Conservation (phyloP, 345 rosid genomes). For the Dimocarpus longan region DNA sequence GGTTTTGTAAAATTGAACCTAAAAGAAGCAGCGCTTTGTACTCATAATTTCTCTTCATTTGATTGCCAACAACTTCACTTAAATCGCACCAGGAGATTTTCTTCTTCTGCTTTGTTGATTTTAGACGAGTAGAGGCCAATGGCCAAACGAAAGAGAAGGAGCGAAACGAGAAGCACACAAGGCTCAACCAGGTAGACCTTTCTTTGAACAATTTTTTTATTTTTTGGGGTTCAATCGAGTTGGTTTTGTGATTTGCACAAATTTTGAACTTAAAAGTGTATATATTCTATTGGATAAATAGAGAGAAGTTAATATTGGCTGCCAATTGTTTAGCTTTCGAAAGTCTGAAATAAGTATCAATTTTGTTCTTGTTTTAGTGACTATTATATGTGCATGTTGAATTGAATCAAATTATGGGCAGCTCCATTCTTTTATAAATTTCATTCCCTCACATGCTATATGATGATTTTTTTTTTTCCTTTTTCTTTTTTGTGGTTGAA, state of each 20-base stretch:
- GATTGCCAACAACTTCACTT: background rate
- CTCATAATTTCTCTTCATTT: background rate
- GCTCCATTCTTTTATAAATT: background rate
- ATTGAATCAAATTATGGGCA: background rate
- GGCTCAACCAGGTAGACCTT: background rate
- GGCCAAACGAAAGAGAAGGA: constrained; percentile 10
- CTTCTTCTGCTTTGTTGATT: background rate
- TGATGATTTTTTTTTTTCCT: background rate
- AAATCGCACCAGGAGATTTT: background rate
- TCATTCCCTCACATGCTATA: background rate
- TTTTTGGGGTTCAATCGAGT: background rate
- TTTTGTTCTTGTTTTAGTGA: background rate
- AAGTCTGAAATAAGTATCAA: background rate
- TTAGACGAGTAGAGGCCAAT: background rate
- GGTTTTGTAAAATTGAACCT: background rate
- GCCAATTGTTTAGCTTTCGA: background rate
- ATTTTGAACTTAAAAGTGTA: background rate
- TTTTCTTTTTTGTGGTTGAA: background rate
- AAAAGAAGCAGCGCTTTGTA: background rate
- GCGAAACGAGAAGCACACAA: background rate
- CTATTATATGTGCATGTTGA: background rate
- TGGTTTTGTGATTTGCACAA: background rate
- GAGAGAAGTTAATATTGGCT: background rate
- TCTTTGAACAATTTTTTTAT: no score
- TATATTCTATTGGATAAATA: background rate